Base-by-base conservation (phyloP, 495 filamentous ascomycete genomes). In the Penicillium atrosanguineum region DNA sequence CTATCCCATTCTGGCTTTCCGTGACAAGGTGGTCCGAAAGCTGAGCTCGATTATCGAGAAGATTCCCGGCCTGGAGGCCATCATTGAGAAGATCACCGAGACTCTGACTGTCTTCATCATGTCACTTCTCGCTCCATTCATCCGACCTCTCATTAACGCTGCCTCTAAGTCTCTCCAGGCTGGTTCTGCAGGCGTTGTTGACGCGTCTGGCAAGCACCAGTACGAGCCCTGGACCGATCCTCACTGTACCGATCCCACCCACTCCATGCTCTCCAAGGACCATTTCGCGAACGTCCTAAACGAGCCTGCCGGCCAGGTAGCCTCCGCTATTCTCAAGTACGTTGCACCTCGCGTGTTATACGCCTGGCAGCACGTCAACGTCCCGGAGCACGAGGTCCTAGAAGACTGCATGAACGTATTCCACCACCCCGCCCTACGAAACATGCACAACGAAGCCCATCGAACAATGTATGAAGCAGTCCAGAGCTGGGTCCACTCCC, bases 271-370 rank as follows among this genome's bases (percentile, higher is more conserved):
- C 6, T 92, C 89, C 52, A 97, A 97, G 71, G 94, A 98, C 61
- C 94, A 98, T 67, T 97, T 97, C 63, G 88, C 88, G 56, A 96
- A 97, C 70, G 77, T 92, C 28, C 78, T 97, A 26, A 97, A 97
- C 72, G 79, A 88, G 28, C 90, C 89, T 44, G 91, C 91, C 3
- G 93, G 93, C 12, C 80, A 87, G 19, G 83, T 97, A 19, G 91
- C 92, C 8, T 72, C 87, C 2, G 83, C 81, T 0, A 87, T 96
- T 46, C 70, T 97, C 6, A 79, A 89, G 76, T 97, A 93, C 63
- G 83, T 87, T 28, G 87, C 91, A 3, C 92, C 93, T 54, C 88
- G 93, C 21, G 67, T 97, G 19, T 75, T 97, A 6, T 94, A 89
- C 56, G 92, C 91, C 2, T 96, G 91, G 91, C 85, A 97, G 48